A percentile compares a stretch with the other conserved stretches of the same genome.
These are phyloP conservation scores for Xylaria cubensis DNA, from an alignment of 495 filamentous ascomycete species.

Conservation along the genomic window DNA sequence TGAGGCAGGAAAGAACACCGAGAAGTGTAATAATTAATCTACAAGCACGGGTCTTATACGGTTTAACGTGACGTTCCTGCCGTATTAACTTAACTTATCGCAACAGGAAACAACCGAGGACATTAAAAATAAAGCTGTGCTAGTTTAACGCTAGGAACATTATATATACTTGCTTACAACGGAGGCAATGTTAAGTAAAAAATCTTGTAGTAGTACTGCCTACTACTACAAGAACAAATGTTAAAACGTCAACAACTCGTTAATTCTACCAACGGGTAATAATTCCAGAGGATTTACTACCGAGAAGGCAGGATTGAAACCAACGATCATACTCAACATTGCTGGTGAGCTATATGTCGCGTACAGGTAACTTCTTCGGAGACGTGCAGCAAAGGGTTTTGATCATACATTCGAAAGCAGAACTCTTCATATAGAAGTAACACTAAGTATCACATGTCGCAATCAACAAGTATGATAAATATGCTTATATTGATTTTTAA, in stretches of 20 bases:
- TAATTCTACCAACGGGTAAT: not conserved
- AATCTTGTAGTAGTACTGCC: slow-evolving; percentile 34
- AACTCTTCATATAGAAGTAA: not conserved
- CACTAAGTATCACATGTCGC: not conserved
- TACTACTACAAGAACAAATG: not conserved
- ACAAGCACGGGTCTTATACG: too few relatives aligned
- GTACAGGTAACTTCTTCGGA: not conserved
- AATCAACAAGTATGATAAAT: not conserved
- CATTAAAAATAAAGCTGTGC: slow-evolving; percentile 30
- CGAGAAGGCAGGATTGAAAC: not conserved
- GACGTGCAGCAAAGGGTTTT: not conserved
- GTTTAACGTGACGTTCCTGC: slow-evolving; percentile 37
- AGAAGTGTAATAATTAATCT: not conserved
- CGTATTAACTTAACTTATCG: slow-evolving; percentile 26
- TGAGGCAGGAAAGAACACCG: not conserved
- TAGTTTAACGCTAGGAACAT: slow-evolving; percentile 44
- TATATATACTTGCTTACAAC: slow-evolving; percentile 24
- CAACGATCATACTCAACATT: not conserved
- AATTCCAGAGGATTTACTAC: not conserved
- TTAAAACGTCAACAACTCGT: not conserved
- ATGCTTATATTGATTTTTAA: not conserved
- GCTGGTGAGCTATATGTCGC: not conserved
- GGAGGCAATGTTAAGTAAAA: not conserved
- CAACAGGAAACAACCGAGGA: slow-evolving; percentile 25
- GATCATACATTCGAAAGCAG: not conserved